Base-by-base conservation (phyloP, 352 stramenopile genomes). In the Globisporangium emineosum region DNA sequence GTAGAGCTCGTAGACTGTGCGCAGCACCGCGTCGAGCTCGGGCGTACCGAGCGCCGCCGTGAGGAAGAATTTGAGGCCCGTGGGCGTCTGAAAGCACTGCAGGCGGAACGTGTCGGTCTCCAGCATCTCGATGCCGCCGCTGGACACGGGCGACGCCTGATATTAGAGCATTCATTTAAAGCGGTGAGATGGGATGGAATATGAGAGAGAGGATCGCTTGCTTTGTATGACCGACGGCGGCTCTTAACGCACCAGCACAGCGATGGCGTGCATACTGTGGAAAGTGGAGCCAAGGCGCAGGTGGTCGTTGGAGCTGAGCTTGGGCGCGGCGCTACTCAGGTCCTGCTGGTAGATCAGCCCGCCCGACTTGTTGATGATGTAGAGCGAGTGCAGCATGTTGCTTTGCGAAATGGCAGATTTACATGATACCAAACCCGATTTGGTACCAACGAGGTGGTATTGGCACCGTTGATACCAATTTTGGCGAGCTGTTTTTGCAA, bases 361-460 rank as follows among this genome's bases (percentile, higher is more conserved):
- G 35, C 93, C 93, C 3, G 91, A 91, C 77, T 97, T 97, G 75
- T 98, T 98, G 73, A 98, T 97, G 72, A 98, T 90, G 67, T 97
- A 97, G 43, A 98, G 78, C 62, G 94, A 96, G 53, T 96, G 82
- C 64, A 97, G 84, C 89, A 97, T 97, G 84, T 33, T 19, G 29
- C 42, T 53, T 21, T 15, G n/a, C n/a, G n/a, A n/a, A n/a, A n/a
- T n/a, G n/a, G n/a, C n/a, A n/a, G n/a, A n/a, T n/a, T n/a, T n/a
- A n/a, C n/a, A n/a, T n/a, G n/a, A n/a, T n/a, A n/a, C n/a, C n/a
- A n/a, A n/a, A n/a, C n/a, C 8, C 17, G 8, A 8, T 47, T 47
- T 23, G 17, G 40, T 47, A 47, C 23, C 40, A 23, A 43, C 21
- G 7, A 35, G 8, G 6, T 6, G 29, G n/a, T n/a, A n/a, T n/a